Evolutionary conservation across 352 stramenopile genomes (phyloP), one percentile per base, ranked within the genome.

Genomic region (Phytopythium oedochilum): DNA sequence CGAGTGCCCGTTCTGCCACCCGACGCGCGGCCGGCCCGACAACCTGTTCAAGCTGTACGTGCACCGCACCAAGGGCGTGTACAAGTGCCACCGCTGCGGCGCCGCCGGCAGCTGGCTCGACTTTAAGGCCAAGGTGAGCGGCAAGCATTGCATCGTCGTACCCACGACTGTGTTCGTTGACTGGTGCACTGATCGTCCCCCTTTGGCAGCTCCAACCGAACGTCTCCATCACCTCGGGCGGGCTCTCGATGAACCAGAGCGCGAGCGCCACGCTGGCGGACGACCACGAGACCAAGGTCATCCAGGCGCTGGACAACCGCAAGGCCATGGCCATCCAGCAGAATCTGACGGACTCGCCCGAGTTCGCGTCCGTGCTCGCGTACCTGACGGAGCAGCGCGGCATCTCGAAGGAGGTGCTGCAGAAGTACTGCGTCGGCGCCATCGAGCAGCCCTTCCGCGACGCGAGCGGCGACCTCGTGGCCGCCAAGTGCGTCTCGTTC

Each of bases 11-110:
- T 94, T 96, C 64, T 96, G 88, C 63, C 82, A 94, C 44, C 46
- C 81, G 26, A 92, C 86, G 22, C 79, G 76, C 53, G 87, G 87
- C 59, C 88, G 88, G 54, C 39, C 63, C 11, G 81, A 92, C 69
- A 97, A 97, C 60, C 66, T 97, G 8, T 97, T 94, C 60, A 97
- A 97, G 68, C 71, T 97, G 55, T 96, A 97, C 66, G 82, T 97
- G 53, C 77, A 92, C 64, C 92, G 89, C 70, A 66, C 70, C 25
- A 83, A 88, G 42, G 88, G 89, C 45, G 77, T 94, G 54, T 96
- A 93, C 72, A 92, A 94, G 59, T 96, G 89, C 61, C 88, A 96
- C 73, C 88, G 89, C 52, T 97, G 89, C 63, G 86, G 89, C 40
- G 63, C 77, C 1, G 65, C 78, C 8, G 88, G 89, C 31, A 94